phyloP scores from a whole-genome alignment of 2,329 filamentous ascomycete species.

The Fusarium caatingaense region DNA sequence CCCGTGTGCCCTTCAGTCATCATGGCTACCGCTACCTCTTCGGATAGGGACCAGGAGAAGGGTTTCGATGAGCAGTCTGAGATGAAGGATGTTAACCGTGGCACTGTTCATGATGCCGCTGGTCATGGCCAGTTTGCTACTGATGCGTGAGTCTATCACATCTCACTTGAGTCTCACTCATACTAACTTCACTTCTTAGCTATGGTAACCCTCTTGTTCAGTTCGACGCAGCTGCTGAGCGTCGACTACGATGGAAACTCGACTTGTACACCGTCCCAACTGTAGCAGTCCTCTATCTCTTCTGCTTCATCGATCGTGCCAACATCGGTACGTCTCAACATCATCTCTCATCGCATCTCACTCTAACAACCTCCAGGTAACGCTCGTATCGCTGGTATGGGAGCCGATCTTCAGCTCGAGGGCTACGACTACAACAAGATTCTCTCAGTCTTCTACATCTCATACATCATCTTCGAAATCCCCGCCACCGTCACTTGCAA shows the following conservation, averaged over 20 bases:
- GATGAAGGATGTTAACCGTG: constrained; percentile 30
- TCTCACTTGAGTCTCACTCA: neutral
- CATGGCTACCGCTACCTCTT: constrained; percentile 34
- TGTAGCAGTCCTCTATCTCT: constrained; percentile 74
- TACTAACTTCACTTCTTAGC: constrained; percentile 25
- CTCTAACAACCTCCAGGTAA: constrained; percentile 47
- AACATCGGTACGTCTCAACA: constrained; percentile 68
- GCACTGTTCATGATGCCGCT: constrained; percentile 38
- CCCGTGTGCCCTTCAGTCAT: neutral
- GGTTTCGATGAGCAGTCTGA: constrained; percentile 39
- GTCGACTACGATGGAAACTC: constrained; percentile 70
- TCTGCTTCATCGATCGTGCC: constrained; percentile 80
- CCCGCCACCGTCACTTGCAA: constrained; percentile 73
- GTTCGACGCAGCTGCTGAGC: constrained; percentile 59
- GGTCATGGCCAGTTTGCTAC: constrained; percentile 40
- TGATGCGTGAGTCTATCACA: constrained; percentile 40
- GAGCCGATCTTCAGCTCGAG: constrained; percentile 64
- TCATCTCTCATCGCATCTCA: neutral
- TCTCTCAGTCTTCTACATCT: constrained; percentile 72
- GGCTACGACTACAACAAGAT: constrained; percentile 72
- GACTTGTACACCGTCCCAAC: constrained; percentile 74
- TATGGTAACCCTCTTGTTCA: constrained; percentile 45
- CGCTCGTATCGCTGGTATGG: constrained; percentile 68
- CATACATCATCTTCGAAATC: constrained; percentile 74
- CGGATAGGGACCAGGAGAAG: constrained; percentile 42